Evolutionary conservation across 495 filamentous ascomycete species (phyloP).

Genomic region (Saxophila tyrrhenica): DNA sequence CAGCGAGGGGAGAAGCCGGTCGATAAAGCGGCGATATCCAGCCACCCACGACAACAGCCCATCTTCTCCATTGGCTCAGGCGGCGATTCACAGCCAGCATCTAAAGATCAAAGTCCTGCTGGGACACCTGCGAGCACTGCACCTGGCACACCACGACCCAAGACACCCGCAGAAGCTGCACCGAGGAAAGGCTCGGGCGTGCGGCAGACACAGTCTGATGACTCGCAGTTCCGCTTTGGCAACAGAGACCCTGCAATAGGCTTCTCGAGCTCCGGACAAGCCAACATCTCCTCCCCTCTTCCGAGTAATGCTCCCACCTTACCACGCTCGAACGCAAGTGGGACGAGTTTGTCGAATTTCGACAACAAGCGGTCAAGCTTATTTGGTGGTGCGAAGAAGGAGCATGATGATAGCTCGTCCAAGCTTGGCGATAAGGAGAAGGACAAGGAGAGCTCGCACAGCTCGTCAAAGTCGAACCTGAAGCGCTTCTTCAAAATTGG

Average conservation of each 20-base stretch:
- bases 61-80: slow-evolving; percentile 62
- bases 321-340: slow-evolving; percentile 13
- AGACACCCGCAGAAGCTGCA: slow-evolving; percentile 68
- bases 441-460: slow-evolving; percentile 26
- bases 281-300: slow-evolving; percentile 13
- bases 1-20: slow-evolving; percentile 9
- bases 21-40: slow-evolving; percentile 20
- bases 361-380: slow-evolving; percentile 40
- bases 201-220: slow-evolving; percentile 46
- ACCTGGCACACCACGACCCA: slow-evolving; percentile 45
- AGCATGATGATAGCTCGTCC: slow-evolving; percentile 37
- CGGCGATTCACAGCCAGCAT: slow-evolving; percentile 54
- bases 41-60: slow-evolving; percentile 47
- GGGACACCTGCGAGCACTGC: slow-evolving; percentile 48
- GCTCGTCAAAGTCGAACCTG: slow-evolving; percentile 83
- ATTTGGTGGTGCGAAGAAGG: slow-evolving; percentile 25
- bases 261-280: slow-evolving; percentile 32
- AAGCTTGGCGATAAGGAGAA: slow-evolving; percentile 13
- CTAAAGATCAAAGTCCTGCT: slow-evolving; percentile 44
- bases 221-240: slow-evolving; percentile 61
- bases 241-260: slow-evolving; percentile 42
- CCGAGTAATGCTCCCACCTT: slow-evolving; percentile 6
- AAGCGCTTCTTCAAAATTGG: slow-evolving; percentile 82
- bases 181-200: slow-evolving; percentile 61
- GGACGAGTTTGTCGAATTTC: slow-evolving; percentile 12